phyloP scores from a whole-genome alignment of 2,329 filamentous ascomycete genomes.

The Epichloe festucae region DNA sequence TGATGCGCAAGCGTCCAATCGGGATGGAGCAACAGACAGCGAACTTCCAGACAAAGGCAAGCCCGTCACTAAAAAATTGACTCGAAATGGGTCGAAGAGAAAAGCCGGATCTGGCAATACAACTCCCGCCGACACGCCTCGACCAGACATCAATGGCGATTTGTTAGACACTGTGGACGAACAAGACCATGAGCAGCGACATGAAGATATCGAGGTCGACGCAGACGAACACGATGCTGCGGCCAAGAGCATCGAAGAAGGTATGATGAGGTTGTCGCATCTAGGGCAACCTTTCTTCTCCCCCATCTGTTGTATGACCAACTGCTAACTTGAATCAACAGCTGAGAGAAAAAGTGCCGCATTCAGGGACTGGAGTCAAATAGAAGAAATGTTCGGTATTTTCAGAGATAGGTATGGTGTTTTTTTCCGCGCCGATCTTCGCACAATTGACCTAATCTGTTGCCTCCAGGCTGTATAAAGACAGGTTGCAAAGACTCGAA shows the following conservation, averaged over 20 bases:
- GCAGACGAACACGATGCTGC: constrained; percentile 41
- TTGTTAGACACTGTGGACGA: constrained; percentile 21
- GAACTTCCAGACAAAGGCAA: constrained; percentile 20
- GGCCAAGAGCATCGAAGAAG: constrained; percentile 51
- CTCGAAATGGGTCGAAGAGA: constrained; percentile 27
- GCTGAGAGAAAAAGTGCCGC: constrained; percentile 69
- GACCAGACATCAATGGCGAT: constrained; percentile 21
- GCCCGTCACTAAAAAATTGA: constrained; percentile 25
- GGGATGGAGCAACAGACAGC: constrained; percentile 12
- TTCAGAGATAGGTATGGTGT: constrained; percentile 61
- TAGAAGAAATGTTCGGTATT: constrained; percentile 80
- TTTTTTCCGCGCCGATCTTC: background rate
- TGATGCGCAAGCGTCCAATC: constrained; percentile 16
- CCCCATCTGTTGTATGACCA: background rate
- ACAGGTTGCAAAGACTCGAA: constrained; percentile 72
- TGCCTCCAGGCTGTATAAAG: constrained; percentile 63
- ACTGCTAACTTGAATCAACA: constrained; percentile 23
- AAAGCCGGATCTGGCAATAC: constrained; percentile 14
- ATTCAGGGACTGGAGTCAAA: constrained; percentile 62
- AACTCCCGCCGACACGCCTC: constrained; percentile 1
- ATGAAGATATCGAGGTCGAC: constrained; percentile 38
- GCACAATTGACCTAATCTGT: background rate
- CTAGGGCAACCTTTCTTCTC: background rate
- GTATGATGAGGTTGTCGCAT: constrained; percentile 33
- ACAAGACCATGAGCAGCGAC: constrained; percentile 30